Evolutionary conservation across 495 filamentous ascomycete species (phyloP), one percentile per base, ranked within the genome.

Genomic region (Articulospora tetracladia): DNA sequence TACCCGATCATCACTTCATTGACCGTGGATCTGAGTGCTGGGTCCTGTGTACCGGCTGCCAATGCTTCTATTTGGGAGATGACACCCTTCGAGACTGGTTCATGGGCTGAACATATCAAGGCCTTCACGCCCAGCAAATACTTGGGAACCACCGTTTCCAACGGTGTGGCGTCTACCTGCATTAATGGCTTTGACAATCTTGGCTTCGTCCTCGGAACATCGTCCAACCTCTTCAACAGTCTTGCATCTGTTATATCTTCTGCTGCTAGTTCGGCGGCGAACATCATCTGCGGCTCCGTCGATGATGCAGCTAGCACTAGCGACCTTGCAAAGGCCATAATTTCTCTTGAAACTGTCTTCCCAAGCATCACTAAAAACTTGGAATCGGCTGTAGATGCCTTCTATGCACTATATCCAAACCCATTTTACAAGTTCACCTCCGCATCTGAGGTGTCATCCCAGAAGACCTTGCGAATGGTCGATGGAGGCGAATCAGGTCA

Each of bases 81-180:
- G 17, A 59, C 49, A 17, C 61, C 61, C n/a, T 59, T 63, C 24
- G 61, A 63, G 36, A 28, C 49, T 28, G 61, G 61, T 7, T 30
- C 61, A 3, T 63, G 61, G 61, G 23, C n/a, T 10, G 26, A 30
- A 24, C 15, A 24, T 15, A 32, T 32, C 12, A 51, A 39, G 10
- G 23, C 36, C 7, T 63, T 63, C 48, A 55, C 30, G 1, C 61
- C 61, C 2, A 59, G 39, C 2, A 30, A 59, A 26, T 63, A 41
- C 3, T 12, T 59, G 6, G 61, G 61, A 17, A 63, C 61, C 7
- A 58, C 32, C 4, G 26, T 63, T 1, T 10, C 41, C 19, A 49
- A 55, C 47, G 61, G 61, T n/a, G 26, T 44, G 6, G 36, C 41
- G 1, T 39, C 51, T 15, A 63, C 58, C 23, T 28, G 61, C 44